Evolutionary conservation across 1,284 basidiomycete genomes (phyloP).

Genomic region (Marasmius fiardii): DNA sequence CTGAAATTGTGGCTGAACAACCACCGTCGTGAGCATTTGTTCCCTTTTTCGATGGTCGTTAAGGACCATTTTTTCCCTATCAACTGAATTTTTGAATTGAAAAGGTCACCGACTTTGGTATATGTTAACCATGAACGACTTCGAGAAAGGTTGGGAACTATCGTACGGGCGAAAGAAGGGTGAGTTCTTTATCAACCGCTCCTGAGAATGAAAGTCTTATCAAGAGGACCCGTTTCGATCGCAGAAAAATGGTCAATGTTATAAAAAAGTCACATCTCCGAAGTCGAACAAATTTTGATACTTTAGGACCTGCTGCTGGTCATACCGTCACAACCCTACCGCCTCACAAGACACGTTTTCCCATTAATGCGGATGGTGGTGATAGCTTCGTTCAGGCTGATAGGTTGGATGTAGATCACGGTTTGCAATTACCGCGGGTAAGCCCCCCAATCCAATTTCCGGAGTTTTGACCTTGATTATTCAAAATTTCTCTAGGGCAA

Average conservation of each 20-base stretch:
- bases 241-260: constrained; percentile 12
- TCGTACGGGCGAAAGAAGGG: constrained; percentile 12
- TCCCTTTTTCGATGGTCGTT: not conserved
- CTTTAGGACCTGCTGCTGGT: not conserved
- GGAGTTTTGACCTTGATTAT: not conserved
- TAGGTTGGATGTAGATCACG: not conserved
- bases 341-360: not conserved
- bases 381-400: not conserved
- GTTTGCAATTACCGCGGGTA: not conserved
- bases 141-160: constrained; percentile 10
- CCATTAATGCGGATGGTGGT: not conserved
- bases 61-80: not conserved
- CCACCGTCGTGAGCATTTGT: constrained; percentile 5
- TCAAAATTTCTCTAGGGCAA: not conserved
- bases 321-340: not conserved
- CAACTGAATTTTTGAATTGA: not conserved
- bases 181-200: not conserved
- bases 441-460: not conserved
- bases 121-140: constrained; percentile 9
- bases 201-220: not conserved
- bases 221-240: not conserved
- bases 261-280: not conserved
- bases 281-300: not conserved
- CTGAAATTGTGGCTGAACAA: constrained; percentile 5
- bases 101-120: constrained; percentile 5